These are phyloP conservation scores for Eragrostis tef DNA, from an alignment of 202 grass and related monocot species.

Conservation along the genomic window DNA sequence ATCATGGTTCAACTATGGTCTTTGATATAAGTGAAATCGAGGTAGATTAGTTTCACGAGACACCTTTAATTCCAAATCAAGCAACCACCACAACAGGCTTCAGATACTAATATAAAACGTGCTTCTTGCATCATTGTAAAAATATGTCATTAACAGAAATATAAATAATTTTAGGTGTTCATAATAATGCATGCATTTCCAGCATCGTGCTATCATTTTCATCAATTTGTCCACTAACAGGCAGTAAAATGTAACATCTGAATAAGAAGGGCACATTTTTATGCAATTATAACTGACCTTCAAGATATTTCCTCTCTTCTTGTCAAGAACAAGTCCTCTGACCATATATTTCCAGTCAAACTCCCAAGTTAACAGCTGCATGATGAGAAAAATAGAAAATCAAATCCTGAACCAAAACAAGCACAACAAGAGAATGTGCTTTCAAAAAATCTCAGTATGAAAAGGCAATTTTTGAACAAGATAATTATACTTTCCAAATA, in stretches of 20 bases:
- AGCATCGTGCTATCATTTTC: slow-evolving; percentile 8
- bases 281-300: slow-evolving; percentile 65
- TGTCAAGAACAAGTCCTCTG: slow-evolving; percentile 93
- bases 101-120: slow-evolving; percentile 20
- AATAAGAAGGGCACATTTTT: not conserved
- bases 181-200: slow-evolving; percentile 4
- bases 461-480: slow-evolving; percentile 28
- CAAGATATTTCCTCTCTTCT: slow-evolving; percentile 98
- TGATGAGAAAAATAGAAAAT: slow-evolving; percentile 47
- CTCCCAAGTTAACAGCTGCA: slow-evolving; percentile 83
- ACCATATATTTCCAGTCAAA: slow-evolving; percentile 99
- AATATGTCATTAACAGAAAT: slow-evolving; percentile 21
- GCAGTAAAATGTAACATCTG: slow-evolving; percentile 16
- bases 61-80: slow-evolving; percentile 1
- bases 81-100: not conserved
- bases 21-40: slow-evolving; percentile 26
- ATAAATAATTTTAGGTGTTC: not conserved
- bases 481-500: slow-evolving; percentile 14
- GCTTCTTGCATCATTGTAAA: slow-evolving; percentile 6
- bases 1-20: slow-evolving; percentile 14
- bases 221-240: not conserved
- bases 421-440: slow-evolving; percentile 11
- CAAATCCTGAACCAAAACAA: slow-evolving; percentile 27
- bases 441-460: slow-evolving; percentile 23
- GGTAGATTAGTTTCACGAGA: not conserved